Base-by-base conservation (phyloP, 1,284 basidiomycete genomes). In the Crepidotus sp. region DNA sequence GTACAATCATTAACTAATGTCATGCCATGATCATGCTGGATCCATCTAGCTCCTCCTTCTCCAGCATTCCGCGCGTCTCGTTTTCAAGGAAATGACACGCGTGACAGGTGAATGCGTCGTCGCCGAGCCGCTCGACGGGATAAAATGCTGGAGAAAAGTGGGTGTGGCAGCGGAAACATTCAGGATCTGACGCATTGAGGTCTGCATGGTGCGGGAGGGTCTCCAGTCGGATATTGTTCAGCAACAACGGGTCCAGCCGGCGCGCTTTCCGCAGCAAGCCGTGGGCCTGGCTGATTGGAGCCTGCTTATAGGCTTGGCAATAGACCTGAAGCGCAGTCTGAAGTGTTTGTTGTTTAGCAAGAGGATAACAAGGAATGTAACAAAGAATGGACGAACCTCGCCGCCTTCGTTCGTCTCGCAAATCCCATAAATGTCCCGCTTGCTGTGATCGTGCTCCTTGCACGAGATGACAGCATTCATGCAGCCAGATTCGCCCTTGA, bases 261-360 rank as follows among this genome's bases (percentile, higher is more conserved):
- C 76, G 77, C 6, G 90, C 90, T 63, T 94, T 93, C 45, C 90
- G 83, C 30, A 94, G 72, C 9, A 93, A 72, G 1, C 79, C 84
- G 59, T 93, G 89, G 2, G 84, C 77, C 55, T 84, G 76, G 6
- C 73, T 69, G 5, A 77, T 64, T 0, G 71, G 68, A 1, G 85
- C 81, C 55, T 83, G 80, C 64, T 95, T 95, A 69, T 94, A 94
- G 7, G 77, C 73, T 42, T 74, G 73, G 31, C 81, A 83, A 61
- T 87, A 96, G 11, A 88, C 75, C 64, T 95, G 89, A 15, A 96
- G 70, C 1, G 89, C 85, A 17, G 86, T 90, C 85, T 93, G 34
- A 17, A 14, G 27, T 22, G 19, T 26, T 9, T 10, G 11, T 27
- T 21, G 27, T 15, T 45, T 40, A 36, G 40, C 26, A 40, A 36